These are phyloP conservation scores for Chalciporus pseudorubinellus DNA, from an alignment of 768 basidiomycete genomes.

Conservation along the genomic window DNA sequence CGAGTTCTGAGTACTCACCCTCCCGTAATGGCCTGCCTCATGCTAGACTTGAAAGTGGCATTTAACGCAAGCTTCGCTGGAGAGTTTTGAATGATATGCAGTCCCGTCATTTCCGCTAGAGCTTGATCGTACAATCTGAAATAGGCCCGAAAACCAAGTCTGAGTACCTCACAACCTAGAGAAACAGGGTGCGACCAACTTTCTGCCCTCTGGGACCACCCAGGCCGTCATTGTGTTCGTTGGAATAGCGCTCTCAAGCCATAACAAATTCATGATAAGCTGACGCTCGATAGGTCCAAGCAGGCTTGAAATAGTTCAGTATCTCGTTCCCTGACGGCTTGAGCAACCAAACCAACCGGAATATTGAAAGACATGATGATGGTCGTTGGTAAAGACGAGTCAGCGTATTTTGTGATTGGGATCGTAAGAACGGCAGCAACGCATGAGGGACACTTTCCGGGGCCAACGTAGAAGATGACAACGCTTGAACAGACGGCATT, in stretches of 20 bases:
- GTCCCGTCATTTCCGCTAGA: conserved; percentile 54
- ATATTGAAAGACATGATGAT: conserved; percentile 87
- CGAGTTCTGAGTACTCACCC: conserved; percentile 54
- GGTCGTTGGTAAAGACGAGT: conserved; percentile 81
- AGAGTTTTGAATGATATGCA: conserved; percentile 68
- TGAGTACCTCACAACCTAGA: background rate
- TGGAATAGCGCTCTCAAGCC: conserved; percentile 77
- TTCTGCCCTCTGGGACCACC: conserved; percentile 72
- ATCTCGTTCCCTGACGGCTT: background rate
- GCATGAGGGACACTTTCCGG: conserved; percentile 49
- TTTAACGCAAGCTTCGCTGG: conserved; percentile 66
- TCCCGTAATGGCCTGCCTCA: conserved; percentile 84
- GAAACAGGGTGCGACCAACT: conserved; percentile 42
- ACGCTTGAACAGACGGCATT: conserved; percentile 27
- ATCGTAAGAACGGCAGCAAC: conserved; percentile 74
- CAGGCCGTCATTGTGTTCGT: conserved; percentile 70
- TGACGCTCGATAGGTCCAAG: conserved; percentile 79
- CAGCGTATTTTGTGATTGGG: conserved; percentile 74
- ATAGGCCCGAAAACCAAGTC: background rate
- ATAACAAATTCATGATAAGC: conserved; percentile 82
- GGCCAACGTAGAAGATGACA: conserved; percentile 9
- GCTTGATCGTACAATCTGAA: conserved; percentile 71
- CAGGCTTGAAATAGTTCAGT: conserved; percentile 45
- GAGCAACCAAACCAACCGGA: conserved; percentile 53
- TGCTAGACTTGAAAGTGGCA: conserved; percentile 69